Base-by-base conservation (phyloP, 1,284 basidiomycete genomes). In the Coniophora puteana region DNA sequence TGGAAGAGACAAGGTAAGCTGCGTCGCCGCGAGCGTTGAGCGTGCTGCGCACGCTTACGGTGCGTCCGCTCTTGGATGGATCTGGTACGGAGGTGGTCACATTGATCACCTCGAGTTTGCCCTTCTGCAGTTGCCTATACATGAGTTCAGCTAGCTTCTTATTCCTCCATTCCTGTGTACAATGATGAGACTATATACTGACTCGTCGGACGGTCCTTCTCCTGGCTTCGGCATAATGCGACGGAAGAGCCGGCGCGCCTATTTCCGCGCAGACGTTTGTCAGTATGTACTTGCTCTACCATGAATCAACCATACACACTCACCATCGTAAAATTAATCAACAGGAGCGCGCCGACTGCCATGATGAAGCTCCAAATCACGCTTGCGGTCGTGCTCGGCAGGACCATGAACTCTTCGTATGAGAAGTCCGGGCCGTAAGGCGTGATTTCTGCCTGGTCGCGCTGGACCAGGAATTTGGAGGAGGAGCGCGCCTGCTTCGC, bases 11-110 rank as follows among this genome's bases (percentile, higher is more conserved):
- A 11, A 72, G 58, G 59, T 90, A 89, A 3, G 87, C 86, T 2
- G 86, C 83, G 57, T 91, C 87, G 12, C 84, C 85, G 26, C 76
- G 65, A 1, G 75, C 80, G 32, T 60, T 65, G 34, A 78, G 58
- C 21, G 75, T 70, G 3, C 69, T 78, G 47, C 81, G 78, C 18
- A 83, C 73, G 38, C 74, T 66, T 14, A 74, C 60, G 12, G 71
- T 61, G 3, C 70, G 68, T 2, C 64, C 57, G 4, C 67, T 55
- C 6, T 69, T 62, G 26, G 10, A 10, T 27, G 10, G 26, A 13
- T 66, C 56, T 4, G 65, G 53, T 36, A 66, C 57, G 17, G 73
- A 66, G 25, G 66, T 60, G 6, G 80, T 77, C 34, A 85, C 61
- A 51, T 84, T 85, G 21, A 73, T 80, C 17, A 75, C 61, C 21